Conservation (phyloP, 768 basidiomycete species). For the Tephrocybe sp. region DNA sequence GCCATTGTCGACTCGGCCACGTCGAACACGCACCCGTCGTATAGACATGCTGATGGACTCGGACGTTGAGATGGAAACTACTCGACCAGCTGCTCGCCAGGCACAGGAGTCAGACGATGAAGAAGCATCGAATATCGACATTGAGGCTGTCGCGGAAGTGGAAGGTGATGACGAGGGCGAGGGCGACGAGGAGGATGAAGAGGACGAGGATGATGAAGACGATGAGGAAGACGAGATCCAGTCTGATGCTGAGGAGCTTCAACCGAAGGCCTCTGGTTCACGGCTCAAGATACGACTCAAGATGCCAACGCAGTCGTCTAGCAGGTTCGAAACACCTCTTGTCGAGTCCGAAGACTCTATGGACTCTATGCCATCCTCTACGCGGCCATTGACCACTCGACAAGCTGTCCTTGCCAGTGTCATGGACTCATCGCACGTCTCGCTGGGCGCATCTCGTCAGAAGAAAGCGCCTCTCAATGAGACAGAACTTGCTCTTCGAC, state of each 20-base stretch:
- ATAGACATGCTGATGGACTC: slow-evolving; percentile 14
- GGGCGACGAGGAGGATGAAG: slow-evolving; percentile 32
- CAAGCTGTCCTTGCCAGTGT: slow-evolving; percentile 75
- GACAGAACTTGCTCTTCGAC: slow-evolving; percentile 34
- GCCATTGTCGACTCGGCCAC: slow-evolving; percentile 19
- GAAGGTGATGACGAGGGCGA: slow-evolving; percentile 32
- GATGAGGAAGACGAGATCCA: slow-evolving; percentile 36
- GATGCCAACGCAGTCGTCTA: slow-evolving; percentile 21
- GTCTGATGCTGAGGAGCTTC: slow-evolving; percentile 12
- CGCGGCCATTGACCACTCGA: slow-evolving; percentile 51
- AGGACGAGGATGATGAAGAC: slow-evolving; percentile 39
- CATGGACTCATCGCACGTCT: slow-evolving; percentile 68
- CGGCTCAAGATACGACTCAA: slow-evolving; percentile 21
- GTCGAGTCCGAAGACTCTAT: slow-evolving; percentile 41
- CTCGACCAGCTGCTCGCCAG: slow-evolving; percentile 2
- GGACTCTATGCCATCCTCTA: slow-evolving; percentile 25
- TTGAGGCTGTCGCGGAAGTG: slow-evolving; percentile 40
- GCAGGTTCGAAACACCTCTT: slow-evolving; percentile 17
- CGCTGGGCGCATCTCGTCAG: slow-evolving; percentile 36
- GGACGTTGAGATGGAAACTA: slow-evolving; percentile 16
- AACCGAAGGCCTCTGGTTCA: slow-evolving; percentile 9
- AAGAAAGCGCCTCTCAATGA: slow-evolving; percentile 23
- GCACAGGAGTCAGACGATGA: slow-evolving; percentile 16
- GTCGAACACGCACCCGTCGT: slow-evolving; percentile 12
- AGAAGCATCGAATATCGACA: slow-evolving; percentile 35